A percentile compares a stretch with the other conserved stretches of the same genome.
Evolutionary conservation across 108 stramenopile species (phyloP).

Genomic region (Skeletonema tropicum): DNA sequence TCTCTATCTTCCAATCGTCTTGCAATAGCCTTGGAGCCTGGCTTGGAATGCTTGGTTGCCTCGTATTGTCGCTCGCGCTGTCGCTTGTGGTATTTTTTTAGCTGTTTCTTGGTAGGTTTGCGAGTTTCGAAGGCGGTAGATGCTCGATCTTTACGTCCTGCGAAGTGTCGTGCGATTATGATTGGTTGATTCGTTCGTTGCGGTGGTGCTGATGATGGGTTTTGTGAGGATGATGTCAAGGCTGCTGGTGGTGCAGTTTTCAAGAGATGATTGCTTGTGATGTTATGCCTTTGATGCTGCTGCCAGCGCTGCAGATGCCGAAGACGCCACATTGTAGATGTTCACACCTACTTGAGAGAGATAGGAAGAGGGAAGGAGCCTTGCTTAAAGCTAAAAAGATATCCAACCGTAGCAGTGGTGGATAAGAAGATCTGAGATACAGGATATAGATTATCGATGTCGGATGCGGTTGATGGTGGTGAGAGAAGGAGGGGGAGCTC

Average conservation of each 20-base stretch:
- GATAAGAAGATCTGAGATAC: too few relatives aligned
- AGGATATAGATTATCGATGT: too few relatives aligned
- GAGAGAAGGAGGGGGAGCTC: too few relatives aligned
- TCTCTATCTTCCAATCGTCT: constrained; percentile 44
- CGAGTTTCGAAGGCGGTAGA: constrained; percentile 62
- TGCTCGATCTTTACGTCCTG: constrained; percentile 68
- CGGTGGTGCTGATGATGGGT: not conserved
- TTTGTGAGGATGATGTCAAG: not conserved
- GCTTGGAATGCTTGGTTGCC: constrained; percentile 61
- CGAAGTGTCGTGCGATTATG: constrained; percentile 20
- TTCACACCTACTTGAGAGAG: too few relatives aligned
- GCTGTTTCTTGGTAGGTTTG: constrained; percentile 69
- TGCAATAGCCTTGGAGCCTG: constrained; percentile 69
- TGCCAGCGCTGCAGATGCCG: not conserved
- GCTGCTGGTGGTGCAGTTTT: not conserved
- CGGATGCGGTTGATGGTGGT: too few relatives aligned
- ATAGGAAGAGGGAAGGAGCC: too few relatives aligned
- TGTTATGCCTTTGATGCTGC: not conserved
- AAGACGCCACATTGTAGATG: not conserved
- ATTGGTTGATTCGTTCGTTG: not conserved
- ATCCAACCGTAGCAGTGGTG: too few relatives aligned
- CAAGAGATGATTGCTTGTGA: not conserved
- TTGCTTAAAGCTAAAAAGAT: too few relatives aligned
- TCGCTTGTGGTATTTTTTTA: constrained; percentile 61
- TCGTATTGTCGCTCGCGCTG: constrained; percentile 41